Conservation (phyloP, 2,329 filamentous ascomycete species). For the Trichoderma sp. region DNA sequence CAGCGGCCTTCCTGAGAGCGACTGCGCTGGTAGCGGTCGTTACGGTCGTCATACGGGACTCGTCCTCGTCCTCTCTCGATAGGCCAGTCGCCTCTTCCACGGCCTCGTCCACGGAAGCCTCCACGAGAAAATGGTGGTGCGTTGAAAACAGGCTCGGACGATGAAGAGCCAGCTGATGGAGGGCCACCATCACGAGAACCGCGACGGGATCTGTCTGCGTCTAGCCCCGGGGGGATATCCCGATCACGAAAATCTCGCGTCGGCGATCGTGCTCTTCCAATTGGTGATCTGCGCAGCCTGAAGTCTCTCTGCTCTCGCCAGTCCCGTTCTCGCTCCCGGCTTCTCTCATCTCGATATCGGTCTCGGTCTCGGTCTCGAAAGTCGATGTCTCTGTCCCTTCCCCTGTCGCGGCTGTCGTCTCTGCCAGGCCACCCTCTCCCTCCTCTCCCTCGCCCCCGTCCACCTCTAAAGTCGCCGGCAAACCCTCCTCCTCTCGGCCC, state of each 20-base stretch:
- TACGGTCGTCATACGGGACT: slow-evolving; percentile 58
- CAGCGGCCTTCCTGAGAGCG: slow-evolving; percentile 64
- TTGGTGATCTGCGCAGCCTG: slow-evolving; percentile 55
- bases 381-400: slow-evolving; percentile 58
- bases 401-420: slow-evolving; percentile 61
- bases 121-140: slow-evolving; percentile 51
- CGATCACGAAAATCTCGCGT: slow-evolving; percentile 60
- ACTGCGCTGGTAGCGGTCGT: slow-evolving; percentile 60
- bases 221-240: slow-evolving; percentile 59
- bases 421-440: slow-evolving; percentile 54
- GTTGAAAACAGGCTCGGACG: slow-evolving; percentile 63
- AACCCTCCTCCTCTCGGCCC: slow-evolving; percentile 67
- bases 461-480: slow-evolving; percentile 59
- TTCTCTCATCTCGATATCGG: slow-evolving; percentile 58
- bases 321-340: slow-evolving; percentile 53
- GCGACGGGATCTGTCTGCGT: slow-evolving; percentile 64
- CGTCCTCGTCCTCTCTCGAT: slow-evolving; percentile 53
- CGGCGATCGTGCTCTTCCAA: slow-evolving; percentile 61
- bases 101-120: slow-evolving; percentile 55
- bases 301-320: slow-evolving; percentile 42
- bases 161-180: slow-evolving; percentile 66
- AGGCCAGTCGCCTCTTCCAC: slow-evolving; percentile 42
- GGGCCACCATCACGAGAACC: slow-evolving; percentile 69
- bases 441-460: slow-evolving; percentile 53
- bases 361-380: slow-evolving; percentile 59